Evolutionary conservation across 1,139 yeast genomes (phyloP).

Genomic region (Lodderomyces theae): DNA sequence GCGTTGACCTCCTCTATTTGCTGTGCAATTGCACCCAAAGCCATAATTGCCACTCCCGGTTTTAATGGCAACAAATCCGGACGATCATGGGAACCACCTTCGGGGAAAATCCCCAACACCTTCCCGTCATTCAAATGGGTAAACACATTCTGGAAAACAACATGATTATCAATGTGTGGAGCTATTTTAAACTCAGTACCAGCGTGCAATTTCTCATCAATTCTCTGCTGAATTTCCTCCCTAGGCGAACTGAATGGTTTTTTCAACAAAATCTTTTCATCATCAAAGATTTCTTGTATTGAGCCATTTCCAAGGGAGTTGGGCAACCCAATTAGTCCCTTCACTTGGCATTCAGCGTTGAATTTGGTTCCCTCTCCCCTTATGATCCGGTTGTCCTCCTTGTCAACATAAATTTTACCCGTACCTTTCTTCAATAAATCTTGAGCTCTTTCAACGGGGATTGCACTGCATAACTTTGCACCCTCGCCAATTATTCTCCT

Average conservation of each 20-base stretch:
- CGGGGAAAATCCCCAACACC: constrained; percentile 70
- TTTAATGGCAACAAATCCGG: constrained; percentile 41
- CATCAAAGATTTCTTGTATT: constrained; percentile 50
- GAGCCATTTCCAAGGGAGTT: constrained; percentile 57
- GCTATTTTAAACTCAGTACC: constrained; percentile 60
- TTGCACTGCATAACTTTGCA: constrained; percentile 58
- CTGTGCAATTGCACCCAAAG: constrained; percentile 42
- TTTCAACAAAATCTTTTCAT: constrained; percentile 48
- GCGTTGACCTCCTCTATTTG: constrained; percentile 15
- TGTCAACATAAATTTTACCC: constrained; percentile 42
- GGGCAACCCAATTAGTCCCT: constrained; percentile 64
- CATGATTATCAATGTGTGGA: constrained; percentile 59
- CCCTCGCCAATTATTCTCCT: constrained; percentile 52
- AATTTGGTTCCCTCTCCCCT: constrained; percentile 50
- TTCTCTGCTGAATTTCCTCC: constrained; percentile 23
- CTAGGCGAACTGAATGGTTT: constrained; percentile 45
- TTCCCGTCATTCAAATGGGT: constrained; percentile 56
- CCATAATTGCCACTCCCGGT: constrained; percentile 52
- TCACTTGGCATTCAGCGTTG: constrained; percentile 41
- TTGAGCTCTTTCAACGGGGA: constrained; percentile 74
- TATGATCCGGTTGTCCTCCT: constrained; percentile 27
- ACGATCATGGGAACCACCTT: constrained; percentile 46
- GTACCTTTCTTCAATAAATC: constrained; percentile 50
- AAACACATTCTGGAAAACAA: constrained; percentile 61
- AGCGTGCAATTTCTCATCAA: constrained; percentile 34